Evolutionary conservation across 2,329 filamentous ascomycete genomes (phyloP).

Genomic region (Verruconis gallopava): DNA sequence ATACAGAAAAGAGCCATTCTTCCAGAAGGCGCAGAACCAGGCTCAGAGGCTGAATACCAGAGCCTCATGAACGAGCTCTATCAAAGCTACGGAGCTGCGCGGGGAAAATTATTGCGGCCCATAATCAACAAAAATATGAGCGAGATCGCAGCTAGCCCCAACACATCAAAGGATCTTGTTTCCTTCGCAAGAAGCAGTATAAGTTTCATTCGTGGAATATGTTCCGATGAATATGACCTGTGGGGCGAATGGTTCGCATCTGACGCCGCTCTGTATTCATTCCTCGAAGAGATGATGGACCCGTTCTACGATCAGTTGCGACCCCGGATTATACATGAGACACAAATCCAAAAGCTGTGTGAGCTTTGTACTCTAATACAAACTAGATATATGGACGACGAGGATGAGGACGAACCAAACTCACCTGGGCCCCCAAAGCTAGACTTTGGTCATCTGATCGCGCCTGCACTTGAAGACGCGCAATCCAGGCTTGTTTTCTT

Average conservation of each 20-base stretch:
- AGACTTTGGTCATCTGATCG: constrained; percentile 49
- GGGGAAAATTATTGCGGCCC: constrained; percentile 46
- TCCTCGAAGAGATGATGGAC: constrained; percentile 53
- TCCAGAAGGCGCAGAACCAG: constrained; percentile 45
- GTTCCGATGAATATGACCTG: constrained; percentile 53
- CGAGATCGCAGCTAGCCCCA: constrained; percentile 44
- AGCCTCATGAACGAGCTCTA: constrained; percentile 53
- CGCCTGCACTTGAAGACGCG: constrained; percentile 53
- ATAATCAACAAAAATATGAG: constrained; percentile 49
- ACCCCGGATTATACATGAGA: constrained; percentile 53
- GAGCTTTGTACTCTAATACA: constrained; percentile 54
- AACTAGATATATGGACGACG: constrained; percentile 47
- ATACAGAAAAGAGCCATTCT: constrained; percentile 53
- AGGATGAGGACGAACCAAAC: constrained; percentile 39
- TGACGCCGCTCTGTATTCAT: constrained; percentile 50
- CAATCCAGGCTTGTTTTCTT: constrained; percentile 55
- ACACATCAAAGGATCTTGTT: constrained; percentile 49
- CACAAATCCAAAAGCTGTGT: constrained; percentile 51
- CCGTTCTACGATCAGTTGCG: constrained; percentile 54
- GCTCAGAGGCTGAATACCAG: constrained; percentile 50
- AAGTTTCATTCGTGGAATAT: constrained; percentile 52
- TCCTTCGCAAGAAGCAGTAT: constrained; percentile 51
- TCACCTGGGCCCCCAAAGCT: constrained; percentile 37
- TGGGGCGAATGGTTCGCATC: constrained; percentile 53
- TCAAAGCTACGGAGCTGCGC: constrained; percentile 47